A percentile compares a stretch with the other conserved stretches of the same genome.
These are phyloP conservation scores for Zygosaccharomyces pseudobailii DNA, from an alignment of 1,139 yeast genomes.

Conservation along the genomic window DNA sequence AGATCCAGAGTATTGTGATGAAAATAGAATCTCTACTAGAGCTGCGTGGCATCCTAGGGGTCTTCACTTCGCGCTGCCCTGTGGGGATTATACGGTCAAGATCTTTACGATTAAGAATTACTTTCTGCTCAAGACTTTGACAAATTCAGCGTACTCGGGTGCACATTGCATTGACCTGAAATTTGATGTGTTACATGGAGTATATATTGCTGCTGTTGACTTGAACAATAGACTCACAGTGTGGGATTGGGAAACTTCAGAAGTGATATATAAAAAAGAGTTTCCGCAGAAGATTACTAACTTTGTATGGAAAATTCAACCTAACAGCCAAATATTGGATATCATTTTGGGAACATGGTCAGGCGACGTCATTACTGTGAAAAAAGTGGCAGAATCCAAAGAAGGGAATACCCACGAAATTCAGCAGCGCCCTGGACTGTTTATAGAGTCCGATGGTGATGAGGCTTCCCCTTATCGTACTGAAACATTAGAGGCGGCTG, in stretches of 20 bases:
- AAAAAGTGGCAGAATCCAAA: conserved; percentile 33
- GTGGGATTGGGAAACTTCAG: conserved; percentile 45
- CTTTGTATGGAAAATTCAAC: conserved; percentile 32
- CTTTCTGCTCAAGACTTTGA: conserved; percentile 21
- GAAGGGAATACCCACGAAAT: neutral
- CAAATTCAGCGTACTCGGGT: conserved; percentile 27
- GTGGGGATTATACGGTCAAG: conserved; percentile 36
- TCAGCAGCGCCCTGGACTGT: conserved; percentile 14
- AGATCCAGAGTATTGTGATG: conserved; percentile 30
- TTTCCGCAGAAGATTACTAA: conserved; percentile 31
- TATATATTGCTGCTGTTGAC: conserved; percentile 52
- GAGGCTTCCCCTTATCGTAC: conserved; percentile 18
- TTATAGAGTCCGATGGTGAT: conserved; percentile 31
- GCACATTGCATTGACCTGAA: conserved; percentile 46
- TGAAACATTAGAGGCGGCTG: conserved; percentile 26
- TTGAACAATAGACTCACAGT: conserved; percentile 45
- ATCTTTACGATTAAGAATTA: conserved; percentile 24
- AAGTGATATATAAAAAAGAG: conserved; percentile 28
- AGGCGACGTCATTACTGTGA: conserved; percentile 45
- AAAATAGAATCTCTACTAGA: conserved; percentile 39
- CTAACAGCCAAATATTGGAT: conserved; percentile 24
- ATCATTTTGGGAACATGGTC: conserved; percentile 47
- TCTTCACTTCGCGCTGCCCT: conserved; percentile 55
- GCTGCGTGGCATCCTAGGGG: conserved; percentile 64
- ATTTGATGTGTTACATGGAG: conserved; percentile 56